A percentile compares a stretch with the other conserved stretches of the same genome.
Conservation (phyloP, 2,329 filamentous ascomycete species). For the Penicillium sp. region DNA sequence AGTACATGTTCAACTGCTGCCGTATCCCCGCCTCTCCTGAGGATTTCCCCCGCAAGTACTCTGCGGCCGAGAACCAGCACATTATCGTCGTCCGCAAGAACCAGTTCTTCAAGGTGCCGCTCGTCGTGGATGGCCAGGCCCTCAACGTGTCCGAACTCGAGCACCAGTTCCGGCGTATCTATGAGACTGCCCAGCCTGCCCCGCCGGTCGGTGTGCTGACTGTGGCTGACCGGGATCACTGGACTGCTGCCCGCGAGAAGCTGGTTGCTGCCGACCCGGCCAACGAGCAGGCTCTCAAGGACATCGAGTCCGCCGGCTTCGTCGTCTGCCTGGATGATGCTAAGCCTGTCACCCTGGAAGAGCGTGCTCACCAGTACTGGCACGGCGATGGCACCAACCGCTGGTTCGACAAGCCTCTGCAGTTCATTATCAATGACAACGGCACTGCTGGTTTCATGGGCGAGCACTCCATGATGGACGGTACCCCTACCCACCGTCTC, state of each 20-base stretch:
- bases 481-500: constrained; percentile 91
- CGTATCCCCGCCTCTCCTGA: constrained; percentile 80
- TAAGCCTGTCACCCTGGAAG: constrained; percentile 86
- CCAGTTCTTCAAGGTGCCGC: constrained; percentile 90
- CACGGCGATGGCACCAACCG: constrained; percentile 94
- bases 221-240: constrained; percentile 89
- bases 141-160: constrained; percentile 89
- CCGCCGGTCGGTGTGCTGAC: constrained; percentile 83
- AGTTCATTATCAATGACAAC: constrained; percentile 98
- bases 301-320: constrained; percentile 87
- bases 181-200: constrained; percentile 71
- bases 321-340: constrained; percentile 92
- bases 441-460: constrained; percentile 97
- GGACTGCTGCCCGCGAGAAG: constrained; percentile 79
- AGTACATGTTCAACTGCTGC: constrained; percentile 98
- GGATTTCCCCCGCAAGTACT: constrained; percentile 83
- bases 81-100: constrained; percentile 92
- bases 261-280: constrained; percentile 75
- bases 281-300: constrained; percentile 77
- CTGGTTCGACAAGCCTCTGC: constrained; percentile 97
- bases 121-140: constrained; percentile 80
- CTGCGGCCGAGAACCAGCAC: constrained; percentile 75
- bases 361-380: constrained; percentile 96
- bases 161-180: constrained; percentile 82
- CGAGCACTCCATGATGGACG: constrained; percentile 99